phyloP scores from a whole-genome alignment of 2,329 filamentous ascomycete genomes.

The Coniochaeta sp. region DNA sequence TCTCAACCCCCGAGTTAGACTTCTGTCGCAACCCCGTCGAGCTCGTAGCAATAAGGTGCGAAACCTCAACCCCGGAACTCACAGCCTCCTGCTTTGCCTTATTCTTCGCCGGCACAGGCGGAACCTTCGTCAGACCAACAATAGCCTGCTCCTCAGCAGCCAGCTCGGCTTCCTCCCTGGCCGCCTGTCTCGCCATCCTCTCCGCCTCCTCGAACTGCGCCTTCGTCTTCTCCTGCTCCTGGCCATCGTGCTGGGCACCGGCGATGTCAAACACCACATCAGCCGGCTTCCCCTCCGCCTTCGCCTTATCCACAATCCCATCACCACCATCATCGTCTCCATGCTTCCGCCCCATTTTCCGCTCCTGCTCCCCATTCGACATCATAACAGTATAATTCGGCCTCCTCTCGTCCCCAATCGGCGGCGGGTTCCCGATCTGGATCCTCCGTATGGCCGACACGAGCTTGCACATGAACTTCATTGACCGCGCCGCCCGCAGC shows the following conservation, averaged over 20 bases:
- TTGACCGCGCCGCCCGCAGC: conserved; percentile 60
- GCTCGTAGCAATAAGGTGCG: not conserved
- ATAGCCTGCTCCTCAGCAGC: not conserved
- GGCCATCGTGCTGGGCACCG: not conserved
- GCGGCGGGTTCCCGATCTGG: conserved; percentile 36
- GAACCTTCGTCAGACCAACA: not conserved
- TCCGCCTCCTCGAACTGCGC: not conserved
- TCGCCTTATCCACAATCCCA: not conserved
- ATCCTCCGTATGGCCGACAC: conserved; percentile 62
- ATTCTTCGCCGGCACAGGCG: not conserved
- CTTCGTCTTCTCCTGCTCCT: not conserved
- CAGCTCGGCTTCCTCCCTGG: not conserved
- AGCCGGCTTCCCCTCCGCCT: not conserved
- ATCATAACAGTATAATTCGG: not conserved
- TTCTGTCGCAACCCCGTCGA: not conserved
- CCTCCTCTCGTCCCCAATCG: not conserved
- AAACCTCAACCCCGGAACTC: not conserved
- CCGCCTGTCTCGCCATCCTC: not conserved
- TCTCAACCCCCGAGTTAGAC: not conserved
- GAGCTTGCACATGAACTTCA: conserved; percentile 68
- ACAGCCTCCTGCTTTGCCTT: not conserved
- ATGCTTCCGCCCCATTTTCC: not conserved
- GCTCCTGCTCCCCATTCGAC: not conserved
- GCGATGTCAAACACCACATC: not conserved
- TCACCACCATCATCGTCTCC: not conserved